Conservation (phyloP, 2,329 filamentous ascomycete species). For the Lizonia empirigonia region DNA sequence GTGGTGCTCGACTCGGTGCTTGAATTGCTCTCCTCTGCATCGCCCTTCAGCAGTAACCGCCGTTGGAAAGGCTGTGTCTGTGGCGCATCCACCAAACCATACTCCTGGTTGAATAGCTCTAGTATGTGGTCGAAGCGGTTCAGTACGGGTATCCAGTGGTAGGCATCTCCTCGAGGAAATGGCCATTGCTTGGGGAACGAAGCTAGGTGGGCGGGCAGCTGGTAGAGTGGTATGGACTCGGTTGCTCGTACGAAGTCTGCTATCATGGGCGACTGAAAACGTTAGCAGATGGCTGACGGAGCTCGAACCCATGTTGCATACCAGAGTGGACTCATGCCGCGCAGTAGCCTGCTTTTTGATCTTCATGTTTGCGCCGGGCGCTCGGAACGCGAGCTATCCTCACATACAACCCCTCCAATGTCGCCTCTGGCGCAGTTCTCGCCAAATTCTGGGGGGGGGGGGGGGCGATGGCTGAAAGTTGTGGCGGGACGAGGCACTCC, state of each 20-base stretch:
- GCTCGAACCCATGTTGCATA: conserved; percentile 32
- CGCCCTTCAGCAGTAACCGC: conserved; percentile 66
- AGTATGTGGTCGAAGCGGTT: conserved; percentile 93
- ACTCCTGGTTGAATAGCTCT: conserved; percentile 78
- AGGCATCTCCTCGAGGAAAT: conserved; percentile 91
- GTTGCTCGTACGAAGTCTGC: conserved; percentile 77
- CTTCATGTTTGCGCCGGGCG: conserved; percentile 54
- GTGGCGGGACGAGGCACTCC: conserved; percentile 2
- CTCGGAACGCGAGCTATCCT: conserved; percentile 44
- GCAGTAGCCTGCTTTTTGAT: conserved; percentile 62
- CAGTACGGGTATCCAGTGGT: conserved; percentile 95
- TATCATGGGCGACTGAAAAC: conserved; percentile 79
- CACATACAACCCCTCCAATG: conserved; percentile 36
- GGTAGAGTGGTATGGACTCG: conserved; percentile 71
- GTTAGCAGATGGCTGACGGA: conserved; percentile 11
- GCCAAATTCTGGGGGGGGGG: not conserved
- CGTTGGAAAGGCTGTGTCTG: conserved; percentile 77
- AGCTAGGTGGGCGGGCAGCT: conserved; percentile 76
- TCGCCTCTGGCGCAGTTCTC: conserved; percentile 8
- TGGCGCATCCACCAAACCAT: conserved; percentile 78
- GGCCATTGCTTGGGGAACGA: conserved; percentile 90
- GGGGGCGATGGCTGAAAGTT: not conserved
- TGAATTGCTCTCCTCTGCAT: conserved; percentile 52
- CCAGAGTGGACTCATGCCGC: conserved; percentile 60
- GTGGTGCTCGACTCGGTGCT: conserved; percentile 49